A percentile compares a stretch with the other conserved stretches of the same genome.
Conservation (phyloP, 345 rosid species). For the Pistacia vera region DNA sequence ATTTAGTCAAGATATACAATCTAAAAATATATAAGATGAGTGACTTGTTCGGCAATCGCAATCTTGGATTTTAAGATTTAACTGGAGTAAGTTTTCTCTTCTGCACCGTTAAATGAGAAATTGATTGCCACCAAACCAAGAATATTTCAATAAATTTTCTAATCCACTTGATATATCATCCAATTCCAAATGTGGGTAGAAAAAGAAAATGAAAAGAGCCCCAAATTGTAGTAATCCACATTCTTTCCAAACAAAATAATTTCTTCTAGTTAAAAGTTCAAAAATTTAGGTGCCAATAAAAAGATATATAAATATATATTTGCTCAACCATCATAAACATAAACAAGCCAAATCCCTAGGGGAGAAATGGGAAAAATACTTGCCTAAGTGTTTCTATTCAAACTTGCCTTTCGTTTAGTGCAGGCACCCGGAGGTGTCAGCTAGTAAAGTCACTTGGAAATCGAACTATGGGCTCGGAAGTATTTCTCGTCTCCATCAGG, state of each 20-base stretch:
- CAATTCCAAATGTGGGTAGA: background rate
- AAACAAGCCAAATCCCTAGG: constrained; percentile 1
- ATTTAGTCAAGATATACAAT: background rate
- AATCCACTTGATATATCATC: background rate
- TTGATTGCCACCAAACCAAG: background rate
- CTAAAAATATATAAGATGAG: background rate
- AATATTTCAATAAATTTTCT: background rate
- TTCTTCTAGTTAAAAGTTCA: too few relatives aligned
- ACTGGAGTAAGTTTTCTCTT: background rate
- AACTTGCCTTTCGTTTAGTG: background rate
- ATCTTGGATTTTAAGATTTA: background rate
- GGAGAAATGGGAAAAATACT: background rate
- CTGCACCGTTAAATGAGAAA: background rate
- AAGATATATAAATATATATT: too few relatives aligned
- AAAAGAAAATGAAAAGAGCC: background rate
- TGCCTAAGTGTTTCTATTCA: background rate
- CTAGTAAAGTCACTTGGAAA: background rate
- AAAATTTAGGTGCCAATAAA: too few relatives aligned
- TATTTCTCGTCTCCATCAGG: background rate
- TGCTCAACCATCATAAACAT: background rate
- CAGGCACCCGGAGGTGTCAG: background rate
- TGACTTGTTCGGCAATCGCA: background rate
- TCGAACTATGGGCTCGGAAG: background rate
- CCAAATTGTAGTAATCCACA: background rate
- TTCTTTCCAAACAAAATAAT: background rate